Base-by-base conservation (phyloP, 2,329 filamentous ascomycete genomes). In the Colletotrichum paranaense region DNA sequence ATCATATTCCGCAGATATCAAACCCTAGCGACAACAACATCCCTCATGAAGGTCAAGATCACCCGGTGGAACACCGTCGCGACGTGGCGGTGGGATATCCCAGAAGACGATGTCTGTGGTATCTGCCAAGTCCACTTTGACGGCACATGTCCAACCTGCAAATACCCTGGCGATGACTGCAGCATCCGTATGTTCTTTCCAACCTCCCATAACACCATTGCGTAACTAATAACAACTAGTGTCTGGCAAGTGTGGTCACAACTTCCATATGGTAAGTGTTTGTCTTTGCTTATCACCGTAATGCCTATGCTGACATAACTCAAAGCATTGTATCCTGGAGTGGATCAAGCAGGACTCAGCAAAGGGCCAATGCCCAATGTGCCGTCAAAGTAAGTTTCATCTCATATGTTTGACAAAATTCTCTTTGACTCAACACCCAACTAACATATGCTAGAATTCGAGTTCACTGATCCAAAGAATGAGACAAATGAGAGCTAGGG, bases 41-140 rank as follows among this genome's bases (percentile, higher is more conserved):
- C 38, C 8, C 24, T 65, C 66, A 99, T 99, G 97, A 98, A 98
- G 85, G 95, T 98, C 86, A 97, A 92, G 60, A 97, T 98, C 84
- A 94, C 93, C 79, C 91, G 94, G 81, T 98, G 96, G 95, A 93
- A 97, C 79, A 94, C 95, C 4, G 95, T 99, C 75, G 97, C 97
- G 22, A 96, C 95, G 68, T 99, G 97, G 97, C 92, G 94, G 76
- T 99, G 97, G 97, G 94, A 98, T 82, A 94, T 98, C 79, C 95
- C 96, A 28, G 95, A 98, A 79, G 96, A 98, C 85, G 96, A 99
- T 81, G 95, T 98, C 75, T 99, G 97, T 79, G 97, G 97, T 78
- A 99, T 99, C 85, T 99, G 97, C 84, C 96, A 97, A 81, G 95
- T 97, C 75, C 94, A 98, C 79, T 99, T 98, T 81, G 97, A 99